Percentiles rank a stretch among this genome's conserved stretches.
These are phyloP conservation scores for Clohesyomyces aquaticus DNA, from an alignment of 495 filamentous ascomycete species.

Conservation along the genomic window DNA sequence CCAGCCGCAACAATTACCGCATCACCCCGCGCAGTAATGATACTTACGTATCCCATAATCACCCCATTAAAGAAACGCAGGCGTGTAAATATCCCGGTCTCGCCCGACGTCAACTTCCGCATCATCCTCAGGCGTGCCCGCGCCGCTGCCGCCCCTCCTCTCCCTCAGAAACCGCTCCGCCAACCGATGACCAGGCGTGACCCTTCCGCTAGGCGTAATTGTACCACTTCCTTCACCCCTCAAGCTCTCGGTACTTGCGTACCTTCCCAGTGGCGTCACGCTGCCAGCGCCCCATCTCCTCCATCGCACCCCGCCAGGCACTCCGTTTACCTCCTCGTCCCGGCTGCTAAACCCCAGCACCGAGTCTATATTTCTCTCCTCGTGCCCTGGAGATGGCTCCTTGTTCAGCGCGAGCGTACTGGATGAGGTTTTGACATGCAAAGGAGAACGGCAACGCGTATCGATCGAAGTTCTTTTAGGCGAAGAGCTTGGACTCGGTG, in stretches of 20 bases:
- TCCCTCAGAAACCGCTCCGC: constrained; percentile 42
- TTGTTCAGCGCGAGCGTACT: constrained; percentile 32
- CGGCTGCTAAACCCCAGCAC: constrained; percentile 7
- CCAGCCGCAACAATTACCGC: too few relatives aligned
- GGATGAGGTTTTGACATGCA: constrained; percentile 13
- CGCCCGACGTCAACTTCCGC: too few relatives aligned
- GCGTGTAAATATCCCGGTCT: too few relatives aligned
- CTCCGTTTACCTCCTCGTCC: not conserved
- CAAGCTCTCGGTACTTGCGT: not conserved
- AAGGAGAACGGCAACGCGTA: not conserved
- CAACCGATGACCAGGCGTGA: constrained; percentile 43
- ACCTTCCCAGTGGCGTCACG: not conserved
- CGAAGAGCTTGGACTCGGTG: not conserved
- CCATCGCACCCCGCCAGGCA: not conserved
- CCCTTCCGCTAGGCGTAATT: constrained; percentile 21
- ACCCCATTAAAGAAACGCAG: too few relatives aligned
- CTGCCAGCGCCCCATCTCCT: constrained; percentile 12
- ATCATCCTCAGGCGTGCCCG: constrained; percentile 15
- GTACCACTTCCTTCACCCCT: not conserved
- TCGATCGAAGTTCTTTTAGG: not conserved
- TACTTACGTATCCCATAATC: too few relatives aligned
- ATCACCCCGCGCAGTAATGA: not conserved
- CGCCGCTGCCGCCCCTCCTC: constrained; percentile 30
- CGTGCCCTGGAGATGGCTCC: constrained; percentile 26
- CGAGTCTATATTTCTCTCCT: constrained; percentile 19